Conservation (phyloP, 306 rosid genomes). For the Cucumis melo region DNA sequence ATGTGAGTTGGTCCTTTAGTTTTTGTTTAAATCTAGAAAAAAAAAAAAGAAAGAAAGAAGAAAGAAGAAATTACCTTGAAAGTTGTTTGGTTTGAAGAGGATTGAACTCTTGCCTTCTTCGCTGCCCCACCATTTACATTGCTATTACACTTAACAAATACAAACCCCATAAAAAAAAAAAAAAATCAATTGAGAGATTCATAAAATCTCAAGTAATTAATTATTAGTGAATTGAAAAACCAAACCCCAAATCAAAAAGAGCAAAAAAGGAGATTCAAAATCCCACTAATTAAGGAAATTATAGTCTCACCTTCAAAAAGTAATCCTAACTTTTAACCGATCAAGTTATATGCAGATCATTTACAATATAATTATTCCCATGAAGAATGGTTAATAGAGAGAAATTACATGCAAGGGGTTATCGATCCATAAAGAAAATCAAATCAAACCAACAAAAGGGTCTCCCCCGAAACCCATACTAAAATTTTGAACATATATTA, state of each 20-base stretch:
- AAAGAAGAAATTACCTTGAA: slow-evolving; percentile 50
- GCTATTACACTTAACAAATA: slow-evolving; percentile 54
- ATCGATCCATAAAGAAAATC: neutral
- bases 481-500: neutral
- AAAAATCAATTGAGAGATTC: neutral
- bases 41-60: too few relatives aligned
- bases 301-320: neutral
- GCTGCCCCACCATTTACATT: slow-evolving; percentile 61
- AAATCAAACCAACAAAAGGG: neutral
- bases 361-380: neutral
- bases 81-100: slow-evolving; percentile 62
- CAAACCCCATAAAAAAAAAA: neutral
- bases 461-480: neutral
- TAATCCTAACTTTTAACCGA: neutral
- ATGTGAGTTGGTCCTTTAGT: slow-evolving; percentile 5
- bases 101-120: slow-evolving; percentile 92
- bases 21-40: neutral
- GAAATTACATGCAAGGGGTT: neutral
- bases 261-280: neutral
- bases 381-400: neutral
- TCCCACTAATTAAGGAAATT: neutral
- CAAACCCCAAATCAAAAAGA: neutral
- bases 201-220: neutral
- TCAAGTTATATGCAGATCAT: neutral
- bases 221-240: neutral